Conservation (phyloP, 164 flowering plant species). For the Umbellularia californica region DNA sequence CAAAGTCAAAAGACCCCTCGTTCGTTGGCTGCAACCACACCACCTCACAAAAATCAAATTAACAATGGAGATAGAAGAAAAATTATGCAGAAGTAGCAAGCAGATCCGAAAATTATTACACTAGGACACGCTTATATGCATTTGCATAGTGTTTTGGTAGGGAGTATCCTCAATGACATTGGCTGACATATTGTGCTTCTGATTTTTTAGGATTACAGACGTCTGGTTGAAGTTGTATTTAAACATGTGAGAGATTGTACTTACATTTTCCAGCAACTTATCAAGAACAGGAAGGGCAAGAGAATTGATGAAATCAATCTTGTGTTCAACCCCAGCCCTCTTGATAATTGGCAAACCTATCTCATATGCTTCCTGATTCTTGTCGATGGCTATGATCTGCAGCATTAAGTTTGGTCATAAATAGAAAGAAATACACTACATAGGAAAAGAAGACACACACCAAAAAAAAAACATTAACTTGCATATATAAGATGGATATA, state of each 20-base stretch:
- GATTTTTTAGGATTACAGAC: too few species aligned
- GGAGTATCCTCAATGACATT: too few species aligned
- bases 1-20: constrained; percentile 18
- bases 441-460: too few species aligned
- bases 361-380: constrained; percentile 21
- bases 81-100: too few species aligned
- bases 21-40: constrained; percentile 7
- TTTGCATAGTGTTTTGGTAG: too few species aligned
- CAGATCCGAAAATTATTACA: too few species aligned
- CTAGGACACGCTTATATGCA: too few species aligned
- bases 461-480: too few species aligned
- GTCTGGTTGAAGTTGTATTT: too few species aligned
- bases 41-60: too few species aligned
- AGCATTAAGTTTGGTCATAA: neutral
- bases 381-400: constrained; percentile 42
- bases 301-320: constrained; percentile 24
- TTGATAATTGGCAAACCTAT: constrained; percentile 24
- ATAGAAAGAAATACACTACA: neutral
- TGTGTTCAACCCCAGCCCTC: constrained; percentile 31
- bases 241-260: neutral
- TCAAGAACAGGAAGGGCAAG: constrained; percentile 20
- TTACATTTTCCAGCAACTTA: constrained; percentile 18
- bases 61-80: too few species aligned
- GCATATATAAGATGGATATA: neutral
- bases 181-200: too few species aligned